These are phyloP conservation scores for Staphylotrichum longicolle DNA, from an alignment of 495 filamentous ascomycete species.

Conservation along the genomic window DNA sequence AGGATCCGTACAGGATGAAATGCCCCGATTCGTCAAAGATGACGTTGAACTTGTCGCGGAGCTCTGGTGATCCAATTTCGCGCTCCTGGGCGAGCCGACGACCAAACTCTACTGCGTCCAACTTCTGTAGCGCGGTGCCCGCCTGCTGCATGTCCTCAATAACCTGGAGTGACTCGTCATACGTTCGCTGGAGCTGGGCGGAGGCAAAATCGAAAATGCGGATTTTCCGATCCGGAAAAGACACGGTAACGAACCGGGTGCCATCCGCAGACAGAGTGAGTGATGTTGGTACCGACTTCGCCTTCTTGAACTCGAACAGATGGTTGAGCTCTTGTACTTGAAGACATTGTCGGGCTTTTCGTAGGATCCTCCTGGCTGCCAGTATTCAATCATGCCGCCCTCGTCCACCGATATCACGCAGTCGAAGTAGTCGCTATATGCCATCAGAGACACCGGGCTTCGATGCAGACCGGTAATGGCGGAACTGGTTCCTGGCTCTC, in stretches of 20 bases:
- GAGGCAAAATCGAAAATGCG: constrained; percentile 89
- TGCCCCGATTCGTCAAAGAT: constrained; percentile 95
- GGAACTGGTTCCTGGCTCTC: constrained; percentile 68
- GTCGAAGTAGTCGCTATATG: constrained; percentile 84
- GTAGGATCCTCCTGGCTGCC: constrained; percentile 74
- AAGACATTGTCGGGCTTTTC: constrained; percentile 94
- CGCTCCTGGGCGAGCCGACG: constrained; percentile 83
- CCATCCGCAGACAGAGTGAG: constrained; percentile 84
- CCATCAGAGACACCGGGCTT: constrained; percentile 74
- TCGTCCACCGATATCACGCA: constrained; percentile 89
- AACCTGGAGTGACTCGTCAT: constrained; percentile 85
- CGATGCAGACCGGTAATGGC: constrained; percentile 72
- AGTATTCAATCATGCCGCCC: constrained; percentile 95
- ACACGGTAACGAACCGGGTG: constrained; percentile 82
- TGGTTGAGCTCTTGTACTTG: constrained; percentile 84
- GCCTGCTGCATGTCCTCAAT: constrained; percentile 93
- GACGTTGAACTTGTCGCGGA: constrained; percentile 75
- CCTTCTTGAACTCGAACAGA: constrained; percentile 95
- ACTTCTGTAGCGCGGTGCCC: constrained; percentile 70
- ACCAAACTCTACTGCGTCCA: constrained; percentile 90
- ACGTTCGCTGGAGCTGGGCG: constrained; percentile 84
- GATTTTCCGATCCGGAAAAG: constrained; percentile 88
- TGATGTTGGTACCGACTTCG: constrained; percentile 82
- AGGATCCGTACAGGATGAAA: constrained; percentile 91
- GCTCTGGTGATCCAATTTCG: constrained; percentile 65